Percentiles rank a stretch among this genome's conserved stretches.
Conservation (phyloP, 73 alveolate genomes). For the Effrenium voratum region DNA sequence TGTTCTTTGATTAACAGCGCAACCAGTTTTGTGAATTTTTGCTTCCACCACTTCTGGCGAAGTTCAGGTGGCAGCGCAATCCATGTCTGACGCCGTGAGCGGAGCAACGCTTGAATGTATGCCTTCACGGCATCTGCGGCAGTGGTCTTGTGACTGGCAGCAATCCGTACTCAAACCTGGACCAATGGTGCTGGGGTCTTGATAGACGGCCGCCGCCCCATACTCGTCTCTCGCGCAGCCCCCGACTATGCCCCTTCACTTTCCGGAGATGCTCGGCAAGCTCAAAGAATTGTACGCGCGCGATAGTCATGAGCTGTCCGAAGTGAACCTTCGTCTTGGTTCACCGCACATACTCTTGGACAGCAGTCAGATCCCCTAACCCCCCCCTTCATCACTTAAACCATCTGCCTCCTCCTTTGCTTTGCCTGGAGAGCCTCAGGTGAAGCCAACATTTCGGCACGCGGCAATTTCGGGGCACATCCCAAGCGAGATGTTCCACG, state of each 20-base stretch:
- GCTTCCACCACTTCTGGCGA: not conserved
- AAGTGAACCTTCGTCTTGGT: not conserved
- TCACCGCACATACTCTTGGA: not conserved
- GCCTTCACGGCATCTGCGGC: conserved; percentile 67
- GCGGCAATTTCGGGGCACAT: not conserved
- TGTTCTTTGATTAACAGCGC: not conserved
- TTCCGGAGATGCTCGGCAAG: conserved; percentile 43
- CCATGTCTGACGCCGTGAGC: not conserved
- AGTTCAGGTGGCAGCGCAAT: conserved; percentile 42
- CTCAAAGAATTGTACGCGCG: conserved; percentile 17
- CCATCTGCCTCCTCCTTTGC: conserved; percentile 16
- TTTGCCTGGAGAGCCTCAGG: conserved; percentile 2
- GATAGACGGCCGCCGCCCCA: conserved; percentile 35
- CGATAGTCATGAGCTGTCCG: conserved; percentile 42
- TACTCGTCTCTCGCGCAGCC: conserved; percentile 56
- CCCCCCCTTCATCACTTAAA: not conserved
- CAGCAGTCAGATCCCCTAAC: not conserved
- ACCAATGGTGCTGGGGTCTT: not conserved
- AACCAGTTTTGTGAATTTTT: not conserved
- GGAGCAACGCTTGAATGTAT: not conserved
- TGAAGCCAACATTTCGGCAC: not conserved
- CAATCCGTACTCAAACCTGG: not conserved
- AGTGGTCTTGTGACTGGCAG: not conserved
- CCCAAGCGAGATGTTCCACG: not conserved
- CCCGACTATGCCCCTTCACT: conserved; percentile 20